Evolutionary conservation across 176 grass and related monocot genomes (phyloP), one percentile per base, ranked within the genome.

Genomic region (Chrysopogon serrulatus): DNA sequence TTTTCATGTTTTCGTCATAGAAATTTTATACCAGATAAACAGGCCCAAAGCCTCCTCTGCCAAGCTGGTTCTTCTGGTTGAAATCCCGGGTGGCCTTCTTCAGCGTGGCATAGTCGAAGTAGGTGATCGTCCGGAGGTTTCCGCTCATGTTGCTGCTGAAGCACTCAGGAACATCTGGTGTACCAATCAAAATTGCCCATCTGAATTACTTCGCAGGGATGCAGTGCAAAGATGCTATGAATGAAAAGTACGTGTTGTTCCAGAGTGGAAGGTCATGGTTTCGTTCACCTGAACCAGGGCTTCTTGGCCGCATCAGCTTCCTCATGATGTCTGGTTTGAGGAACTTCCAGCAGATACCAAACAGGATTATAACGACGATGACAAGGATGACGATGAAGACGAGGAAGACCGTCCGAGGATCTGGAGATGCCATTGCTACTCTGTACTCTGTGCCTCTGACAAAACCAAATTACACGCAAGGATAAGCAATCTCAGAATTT

Each of bases 121-220:
- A 91, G 26, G 83, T 88, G 41, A 91, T 91, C 0, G 88, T 94
- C 9, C 92, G 79, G 51, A 94, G 83, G 74, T 91, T 94, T 35
- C 88, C 86, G 14, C 92, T 89, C 83, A 94, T 84, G 71, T 91
- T 94, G 44, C 86, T 28, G 43, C 88, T 94, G 65, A 91, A 88
- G 80, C 84, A 82, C 60, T 89, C 83, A 16, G 92, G 88, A 5
- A 77, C 75, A 68, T 79, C 82, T 86, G 67, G 33, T 3, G 8
- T 28, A 23, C 11, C 13, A 75, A 33, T 15, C 26, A 10, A 4
- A 23, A 79, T 47, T 23, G 8, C 3, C 31, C 24, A 42, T n/a
- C 1, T 35, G 31, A 26, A 59, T 36, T 39, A 14, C 5, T 30
- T 62, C 30, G 26, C 59, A n/a, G n/a, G n/a, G n/a, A n/a, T n/a